A percentile compares a stretch with the other conserved stretches of the same genome.
phyloP scores from a whole-genome alignment of 768 basidiomycete species.

The Wakefieldia striispora region DNA sequence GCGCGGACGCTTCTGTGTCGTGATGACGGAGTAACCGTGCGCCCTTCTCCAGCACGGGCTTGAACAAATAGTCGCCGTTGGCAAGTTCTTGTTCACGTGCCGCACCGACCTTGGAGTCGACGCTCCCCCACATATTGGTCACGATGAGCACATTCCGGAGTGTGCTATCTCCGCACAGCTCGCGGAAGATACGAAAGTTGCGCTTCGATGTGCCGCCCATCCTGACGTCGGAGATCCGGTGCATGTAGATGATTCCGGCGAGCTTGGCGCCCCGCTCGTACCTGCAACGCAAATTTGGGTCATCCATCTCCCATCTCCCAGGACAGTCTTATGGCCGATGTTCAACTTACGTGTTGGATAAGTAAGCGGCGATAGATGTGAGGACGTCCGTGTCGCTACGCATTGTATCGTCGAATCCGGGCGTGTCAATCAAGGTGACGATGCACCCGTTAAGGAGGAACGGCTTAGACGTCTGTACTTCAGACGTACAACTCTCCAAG shows the following conservation, averaged over 20 bases:
- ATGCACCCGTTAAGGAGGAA: slow-evolving; percentile 43
- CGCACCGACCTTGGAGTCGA: slow-evolving; percentile 35
- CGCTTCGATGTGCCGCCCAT: slow-evolving; percentile 47
- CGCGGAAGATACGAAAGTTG: slow-evolving; percentile 49
- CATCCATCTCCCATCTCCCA: no score
- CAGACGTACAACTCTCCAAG: slow-evolving; percentile 49
- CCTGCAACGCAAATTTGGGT: slow-evolving; percentile 3
- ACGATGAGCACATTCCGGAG: slow-evolving; percentile 49
- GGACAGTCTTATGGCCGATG: neutral
- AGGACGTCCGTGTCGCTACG: slow-evolving; percentile 49
- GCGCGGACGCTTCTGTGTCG: slow-evolving; percentile 40
- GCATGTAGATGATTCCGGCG: slow-evolving; percentile 52
- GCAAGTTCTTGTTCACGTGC: slow-evolving; percentile 46
- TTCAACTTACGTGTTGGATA: slow-evolving; percentile 26
- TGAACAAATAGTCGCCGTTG: slow-evolving; percentile 44
- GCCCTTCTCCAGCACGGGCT: slow-evolving; percentile 47
- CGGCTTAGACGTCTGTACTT: slow-evolving; percentile 40
- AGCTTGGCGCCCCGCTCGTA: slow-evolving; percentile 36
- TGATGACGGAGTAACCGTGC: slow-evolving; percentile 43
- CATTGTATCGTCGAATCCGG: slow-evolving; percentile 56
- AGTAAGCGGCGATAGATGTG: slow-evolving; percentile 43
- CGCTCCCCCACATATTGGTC: slow-evolving; percentile 52
- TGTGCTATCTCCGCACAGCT: slow-evolving; percentile 48
- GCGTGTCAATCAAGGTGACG: slow-evolving; percentile 56
- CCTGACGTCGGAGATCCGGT: slow-evolving; percentile 50